These are phyloP conservation scores for Viola odorata DNA, from an alignment of 345 rosid genomes.

Conservation along the genomic window DNA sequence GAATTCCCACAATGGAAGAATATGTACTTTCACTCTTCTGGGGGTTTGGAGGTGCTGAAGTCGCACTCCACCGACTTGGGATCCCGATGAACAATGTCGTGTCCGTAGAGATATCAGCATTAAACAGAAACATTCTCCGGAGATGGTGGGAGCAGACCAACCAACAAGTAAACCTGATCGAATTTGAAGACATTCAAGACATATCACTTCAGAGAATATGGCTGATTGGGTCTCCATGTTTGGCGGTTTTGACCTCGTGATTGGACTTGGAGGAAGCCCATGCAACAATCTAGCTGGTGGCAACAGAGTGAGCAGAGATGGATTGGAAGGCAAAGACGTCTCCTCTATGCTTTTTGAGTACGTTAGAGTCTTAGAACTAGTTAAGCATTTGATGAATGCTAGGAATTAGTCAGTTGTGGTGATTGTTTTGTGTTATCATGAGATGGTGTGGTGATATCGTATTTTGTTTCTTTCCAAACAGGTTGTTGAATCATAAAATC, in stretches of 20 bases:
- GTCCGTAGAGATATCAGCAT: conserved; percentile 23
- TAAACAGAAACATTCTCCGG: conserved; percentile 12
- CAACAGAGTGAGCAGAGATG: conserved; percentile 21
- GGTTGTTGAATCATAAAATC: too few relatives aligned
- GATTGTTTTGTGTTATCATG: too few relatives aligned
- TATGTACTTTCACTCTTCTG: conserved; percentile 21
- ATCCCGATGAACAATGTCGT: conserved; percentile 21
- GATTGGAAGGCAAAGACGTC: conserved; percentile 25
- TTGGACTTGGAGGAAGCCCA: conserved; percentile 25
- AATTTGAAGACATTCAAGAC: conserved; percentile 11
- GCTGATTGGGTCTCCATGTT: conserved; percentile 7
- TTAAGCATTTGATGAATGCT: too few relatives aligned
- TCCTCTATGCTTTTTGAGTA: conserved; percentile 30
- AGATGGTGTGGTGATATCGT: too few relatives aligned
- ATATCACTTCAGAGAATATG: background rate
- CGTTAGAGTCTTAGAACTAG: conserved; percentile 17
- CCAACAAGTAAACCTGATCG: conserved; percentile 10
- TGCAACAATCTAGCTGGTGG: conserved; percentile 24
- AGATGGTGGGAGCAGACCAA: conserved; percentile 26
- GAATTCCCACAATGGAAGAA: conserved; percentile 12
- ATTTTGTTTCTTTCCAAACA: too few relatives aligned
- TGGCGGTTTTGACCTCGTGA: conserved; percentile 31
- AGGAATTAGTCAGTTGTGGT: too few relatives aligned
- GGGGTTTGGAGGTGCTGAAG: conserved; percentile 35
- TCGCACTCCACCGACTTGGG: conserved; percentile 20